Evolutionary conservation across 441 rosid genomes (phyloP).

Genomic region (Syzygium malaccense): DNA sequence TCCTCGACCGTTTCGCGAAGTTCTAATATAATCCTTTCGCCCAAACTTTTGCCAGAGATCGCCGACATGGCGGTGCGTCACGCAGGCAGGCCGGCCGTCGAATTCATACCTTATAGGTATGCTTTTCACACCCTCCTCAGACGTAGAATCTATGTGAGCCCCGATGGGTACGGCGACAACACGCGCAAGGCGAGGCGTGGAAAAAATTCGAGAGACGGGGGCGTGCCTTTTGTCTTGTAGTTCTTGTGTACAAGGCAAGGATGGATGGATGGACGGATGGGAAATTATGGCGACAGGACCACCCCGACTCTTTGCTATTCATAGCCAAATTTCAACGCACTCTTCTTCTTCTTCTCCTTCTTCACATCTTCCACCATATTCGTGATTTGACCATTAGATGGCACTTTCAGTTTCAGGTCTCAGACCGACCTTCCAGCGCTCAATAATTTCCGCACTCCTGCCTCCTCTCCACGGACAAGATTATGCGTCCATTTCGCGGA

Average conservation of each 20-base stretch:
- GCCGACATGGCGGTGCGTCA: accelerated
- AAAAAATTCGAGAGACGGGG: not conserved
- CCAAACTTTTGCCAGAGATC: accelerated
- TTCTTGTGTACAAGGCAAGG: not conserved
- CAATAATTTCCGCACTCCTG: not conserved
- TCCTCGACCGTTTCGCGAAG: accelerated
- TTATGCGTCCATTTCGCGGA: not conserved
- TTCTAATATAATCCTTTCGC: accelerated
- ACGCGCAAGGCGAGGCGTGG: not conserved
- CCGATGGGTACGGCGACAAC: not conserved
- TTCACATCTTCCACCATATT: not conserved
- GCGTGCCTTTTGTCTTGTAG: not conserved
- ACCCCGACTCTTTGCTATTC: not conserved
- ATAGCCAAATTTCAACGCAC: not conserved
- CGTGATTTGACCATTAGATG: not conserved
- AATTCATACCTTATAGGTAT: not conserved
- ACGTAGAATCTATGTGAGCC: not conserved
- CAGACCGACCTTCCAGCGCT: not conserved
- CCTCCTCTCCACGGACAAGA: not conserved
- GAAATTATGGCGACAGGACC: not conserved
- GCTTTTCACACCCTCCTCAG: not conserved
- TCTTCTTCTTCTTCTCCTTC: not conserved
- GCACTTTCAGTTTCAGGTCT: not conserved
- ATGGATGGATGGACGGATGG: not conserved
- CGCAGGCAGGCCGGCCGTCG: not conserved